Evolutionary conservation across 495 filamentous ascomycete species (phyloP).

Genomic region (Massariosphaeria phaeospora): DNA sequence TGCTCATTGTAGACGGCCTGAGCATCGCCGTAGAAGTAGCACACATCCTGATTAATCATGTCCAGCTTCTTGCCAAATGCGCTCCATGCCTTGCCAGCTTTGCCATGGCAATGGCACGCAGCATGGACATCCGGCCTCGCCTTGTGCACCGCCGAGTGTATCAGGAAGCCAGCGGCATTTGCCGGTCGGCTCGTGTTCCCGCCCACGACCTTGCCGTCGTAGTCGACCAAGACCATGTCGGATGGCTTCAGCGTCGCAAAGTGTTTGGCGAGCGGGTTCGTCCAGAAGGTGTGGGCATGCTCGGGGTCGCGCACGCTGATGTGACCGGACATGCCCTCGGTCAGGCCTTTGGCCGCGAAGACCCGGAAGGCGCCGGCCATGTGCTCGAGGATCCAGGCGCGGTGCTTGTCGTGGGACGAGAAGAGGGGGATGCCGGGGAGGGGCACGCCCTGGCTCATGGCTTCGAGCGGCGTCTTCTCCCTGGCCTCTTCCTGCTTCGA

Average conservation of each 20-base stretch:
- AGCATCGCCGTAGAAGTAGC: conserved; percentile 42
- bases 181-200: conserved; percentile 40
- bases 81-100: conserved; percentile 40
- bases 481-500: conserved; percentile 7
- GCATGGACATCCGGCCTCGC: conserved; percentile 41
- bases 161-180: conserved; percentile 43
- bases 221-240: conserved; percentile 43
- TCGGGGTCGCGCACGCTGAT: conserved; percentile 63
- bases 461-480: conserved; percentile 36
- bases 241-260: conserved; percentile 39
- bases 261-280: conserved; percentile 46
- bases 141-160: conserved; percentile 41
- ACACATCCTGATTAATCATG: conserved; percentile 44
- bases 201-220: conserved; percentile 39
- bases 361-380: conserved; percentile 58
- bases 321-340: conserved; percentile 62
- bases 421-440: conserved; percentile 38
- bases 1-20: conserved; percentile 42
- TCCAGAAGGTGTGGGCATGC: conserved; percentile 59
- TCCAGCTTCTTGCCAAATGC: conserved; percentile 40
- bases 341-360: conserved; percentile 55
- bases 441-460: conserved; percentile 39
- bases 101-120: conserved; percentile 40
- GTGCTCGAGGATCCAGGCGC: conserved; percentile 50
- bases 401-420: conserved; percentile 36